Evolutionary conservation across 768 basidiomycete genomes (phyloP).

Genomic region (Tylopilus sp.): DNA sequence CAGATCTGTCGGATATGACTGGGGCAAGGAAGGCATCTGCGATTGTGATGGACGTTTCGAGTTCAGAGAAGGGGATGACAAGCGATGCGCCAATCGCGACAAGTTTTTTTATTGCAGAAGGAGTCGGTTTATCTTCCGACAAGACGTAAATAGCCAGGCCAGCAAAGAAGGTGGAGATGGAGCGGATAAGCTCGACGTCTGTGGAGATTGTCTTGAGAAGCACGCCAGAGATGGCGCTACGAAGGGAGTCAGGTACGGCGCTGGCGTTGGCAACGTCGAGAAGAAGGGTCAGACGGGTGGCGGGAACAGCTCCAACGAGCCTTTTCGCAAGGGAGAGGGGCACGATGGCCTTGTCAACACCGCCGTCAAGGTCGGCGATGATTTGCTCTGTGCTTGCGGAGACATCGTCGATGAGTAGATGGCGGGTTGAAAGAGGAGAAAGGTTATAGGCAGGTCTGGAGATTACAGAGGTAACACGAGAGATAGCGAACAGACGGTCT

Average conservation of each 20-base stretch:
- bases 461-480: slow-evolving; percentile 77
- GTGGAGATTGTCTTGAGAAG: slow-evolving; percentile 71
- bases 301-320: slow-evolving; percentile 63
- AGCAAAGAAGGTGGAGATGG: slow-evolving; percentile 71
- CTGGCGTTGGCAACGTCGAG: slow-evolving; percentile 71
- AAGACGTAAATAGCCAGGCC: slow-evolving; percentile 63
- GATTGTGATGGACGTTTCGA: slow-evolving; percentile 63
- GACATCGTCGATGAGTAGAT: slow-evolving; percentile 54
- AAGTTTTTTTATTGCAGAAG: slow-evolving; percentile 58
- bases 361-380: slow-evolving; percentile 67
- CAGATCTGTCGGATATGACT: slow-evolving; percentile 79
- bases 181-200: slow-evolving; percentile 73
- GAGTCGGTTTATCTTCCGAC: slow-evolving; percentile 50
- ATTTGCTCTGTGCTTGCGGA: slow-evolving; percentile 51
- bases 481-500: slow-evolving; percentile 54
- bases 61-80: slow-evolving; percentile 68
- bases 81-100: slow-evolving; percentile 56
- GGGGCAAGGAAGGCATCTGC: slow-evolving; percentile 85
- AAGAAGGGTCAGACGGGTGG: slow-evolving; percentile 70
- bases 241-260: slow-evolving; percentile 71
- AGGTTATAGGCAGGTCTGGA: slow-evolving; percentile 36
- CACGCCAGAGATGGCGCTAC: slow-evolving; percentile 73
- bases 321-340: slow-evolving; percentile 63
- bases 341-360: slow-evolving; percentile 78
- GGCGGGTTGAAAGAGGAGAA: slow-evolving; percentile 35